Percentiles rank a stretch among this genome's conserved stretches.
Evolutionary conservation across 768 basidiomycete species (phyloP).

Genomic region (Mycena crocata): DNA sequence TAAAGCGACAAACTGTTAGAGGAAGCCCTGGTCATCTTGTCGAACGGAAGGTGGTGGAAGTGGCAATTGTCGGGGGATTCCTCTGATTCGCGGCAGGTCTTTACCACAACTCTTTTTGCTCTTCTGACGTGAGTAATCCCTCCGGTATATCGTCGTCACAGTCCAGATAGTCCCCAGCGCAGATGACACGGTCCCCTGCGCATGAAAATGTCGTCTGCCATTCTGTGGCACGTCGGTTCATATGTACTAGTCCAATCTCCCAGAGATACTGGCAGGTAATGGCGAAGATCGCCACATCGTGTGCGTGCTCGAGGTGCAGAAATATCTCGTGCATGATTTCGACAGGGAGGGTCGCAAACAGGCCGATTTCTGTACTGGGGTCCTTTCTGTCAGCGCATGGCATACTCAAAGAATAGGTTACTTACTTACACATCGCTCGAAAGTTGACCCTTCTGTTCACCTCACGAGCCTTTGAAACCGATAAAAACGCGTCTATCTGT

Average conservation of each 20-base stretch:
- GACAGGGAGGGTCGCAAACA: conserved; percentile 4
- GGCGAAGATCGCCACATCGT: background rate
- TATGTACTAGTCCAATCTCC: conserved; percentile 4
- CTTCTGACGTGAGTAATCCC: conserved; percentile 5
- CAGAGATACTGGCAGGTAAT: conserved; percentile 18
- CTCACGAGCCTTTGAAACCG: background rate
- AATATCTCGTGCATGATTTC: conserved; percentile 16
- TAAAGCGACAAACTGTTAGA: too few relatives aligned
- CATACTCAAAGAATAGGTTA: too few relatives aligned
- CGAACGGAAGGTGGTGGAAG: background rate
- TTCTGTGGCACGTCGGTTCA: background rate
- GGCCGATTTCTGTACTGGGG: background rate
- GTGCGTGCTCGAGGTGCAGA: background rate
- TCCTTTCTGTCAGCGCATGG: too few relatives aligned
- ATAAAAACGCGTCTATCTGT: background rate
- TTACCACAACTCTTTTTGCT: background rate
- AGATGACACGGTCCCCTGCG: conserved; percentile 22
- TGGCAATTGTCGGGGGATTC: background rate
- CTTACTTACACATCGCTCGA: background rate
- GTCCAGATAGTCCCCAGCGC: conserved; percentile 20
- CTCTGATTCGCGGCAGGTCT: too few relatives aligned
- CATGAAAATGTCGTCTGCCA: background rate
- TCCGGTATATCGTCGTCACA: conserved; percentile 11
- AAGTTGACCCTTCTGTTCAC: background rate
- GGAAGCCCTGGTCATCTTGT: too few relatives aligned